Evolutionary conservation across 2,329 filamentous ascomycete species (phyloP).

Genomic region (Microdochium trichocladiopsis): DNA sequence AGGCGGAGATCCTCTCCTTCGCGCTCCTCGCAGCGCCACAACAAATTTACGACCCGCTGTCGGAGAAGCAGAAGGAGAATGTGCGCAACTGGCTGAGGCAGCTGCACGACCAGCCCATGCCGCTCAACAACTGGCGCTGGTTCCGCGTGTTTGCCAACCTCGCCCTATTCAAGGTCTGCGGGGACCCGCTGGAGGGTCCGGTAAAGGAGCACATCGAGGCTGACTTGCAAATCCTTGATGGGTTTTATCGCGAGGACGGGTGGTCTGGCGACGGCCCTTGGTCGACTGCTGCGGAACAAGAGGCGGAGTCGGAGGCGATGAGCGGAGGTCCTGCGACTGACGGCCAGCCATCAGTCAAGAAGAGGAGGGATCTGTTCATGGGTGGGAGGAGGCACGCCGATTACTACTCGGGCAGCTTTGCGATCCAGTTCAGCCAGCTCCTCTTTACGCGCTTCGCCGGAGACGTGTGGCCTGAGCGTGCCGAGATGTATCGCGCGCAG

Average conservation of each 20-base stretch:
- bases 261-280: conserved; percentile 41
- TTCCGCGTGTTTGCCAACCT: conserved; percentile 43
- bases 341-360: neutral
- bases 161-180: conserved; percentile 32
- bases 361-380: neutral
- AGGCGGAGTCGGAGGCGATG: conserved; percentile 7
- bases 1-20: conserved; percentile 42
- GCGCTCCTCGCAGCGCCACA: conserved; percentile 36
- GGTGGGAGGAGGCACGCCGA: conserved; percentile 30
- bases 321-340: no score
- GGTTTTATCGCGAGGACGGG: conserved; percentile 34
- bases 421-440: conserved; percentile 43
- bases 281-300: conserved; percentile 15
- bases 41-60: conserved; percentile 23
- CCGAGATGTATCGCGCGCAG: conserved; percentile 24
- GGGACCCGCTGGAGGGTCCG: conserved; percentile 20
- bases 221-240: conserved; percentile 35
- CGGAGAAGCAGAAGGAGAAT: conserved; percentile 20
- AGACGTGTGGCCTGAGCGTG: conserved; percentile 30
- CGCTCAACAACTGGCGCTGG: conserved; percentile 43
- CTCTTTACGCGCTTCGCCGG: conserved; percentile 34
- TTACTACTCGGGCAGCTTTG: conserved; percentile 47
- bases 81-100: conserved; percentile 31
- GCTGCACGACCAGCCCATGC: conserved; percentile 37
- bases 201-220: conserved; percentile 27